Base-by-base conservation (phyloP, 129 eudicot genomes). In the Helichrysum umbraculigerum region DNA sequence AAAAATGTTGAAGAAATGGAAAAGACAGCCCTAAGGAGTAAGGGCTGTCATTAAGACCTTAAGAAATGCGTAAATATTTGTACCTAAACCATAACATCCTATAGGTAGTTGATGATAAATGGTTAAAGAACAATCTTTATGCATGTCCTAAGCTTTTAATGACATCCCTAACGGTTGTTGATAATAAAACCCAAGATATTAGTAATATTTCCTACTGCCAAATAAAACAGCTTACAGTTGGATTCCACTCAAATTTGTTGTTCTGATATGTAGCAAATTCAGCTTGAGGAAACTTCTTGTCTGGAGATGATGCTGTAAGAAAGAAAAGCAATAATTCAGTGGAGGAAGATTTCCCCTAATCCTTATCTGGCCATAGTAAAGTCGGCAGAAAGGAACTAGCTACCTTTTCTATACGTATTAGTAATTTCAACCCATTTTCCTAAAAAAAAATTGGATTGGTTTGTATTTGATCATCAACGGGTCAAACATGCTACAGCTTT, bases 281-380 rank as follows among this genome's bases (percentile, higher is more conserved):
- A 67, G 89, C 89, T 77, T 86, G 96, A 21, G 99, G 99, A 83
- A 95, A 95, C 69, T 89, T 91, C 57, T 76, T 86, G 81, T 90
- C 99, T 39, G 97, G 97, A 73, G 99, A 95, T 66, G 72, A 83
- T 73, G 92, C 99, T 95, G 88, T 71, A 88, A 59, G 57, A 61
- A 42, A 67, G 28, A 37, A 34, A 68, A 25, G 42, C 57, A 0
- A 14, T 74, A 75, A 42, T 73, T 60, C 37, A 79, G 28, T 44
- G 50, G 68, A 14, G 52, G 52, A 39, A 42, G 15, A 47, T 32
- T 72, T 44, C 72, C 70, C 30, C 33, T 10, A 81, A 39, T 1
- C 51, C 81, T 64, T 67, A 17, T 57, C 28, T 77, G 59, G 41
- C 19, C 75, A 57, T 29, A 51, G 21, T 22, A 70, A 44, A 68